phyloP scores from a whole-genome alignment of 768 basidiomycete species.

The Filobasidium wieringae region DNA sequence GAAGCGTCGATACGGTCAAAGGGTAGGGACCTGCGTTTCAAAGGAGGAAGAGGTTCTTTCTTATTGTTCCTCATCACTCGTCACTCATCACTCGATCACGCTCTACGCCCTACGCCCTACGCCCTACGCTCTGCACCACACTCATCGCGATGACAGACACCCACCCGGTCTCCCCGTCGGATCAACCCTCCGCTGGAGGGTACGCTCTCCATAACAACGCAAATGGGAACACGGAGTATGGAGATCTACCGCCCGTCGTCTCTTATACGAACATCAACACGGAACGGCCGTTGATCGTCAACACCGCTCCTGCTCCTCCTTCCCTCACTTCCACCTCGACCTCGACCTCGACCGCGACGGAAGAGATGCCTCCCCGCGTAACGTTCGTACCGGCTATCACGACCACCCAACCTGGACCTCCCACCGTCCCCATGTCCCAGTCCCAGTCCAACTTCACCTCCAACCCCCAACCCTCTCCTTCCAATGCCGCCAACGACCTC shows the following conservation, averaged over 20 bases:
- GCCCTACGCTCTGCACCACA: no score
- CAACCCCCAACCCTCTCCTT: background rate
- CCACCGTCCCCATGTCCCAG: background rate
- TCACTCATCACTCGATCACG: no score
- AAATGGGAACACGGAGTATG: no score
- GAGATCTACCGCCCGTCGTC: background rate
- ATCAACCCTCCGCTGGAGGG: no score
- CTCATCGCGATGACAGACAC: no score
- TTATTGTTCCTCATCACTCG: no score
- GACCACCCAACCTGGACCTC: background rate
- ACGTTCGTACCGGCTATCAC: background rate
- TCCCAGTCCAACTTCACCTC: background rate
- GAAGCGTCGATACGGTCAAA: no score
- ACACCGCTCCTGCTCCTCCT: background rate
- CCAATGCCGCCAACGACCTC: background rate
- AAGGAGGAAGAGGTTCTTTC: no score
- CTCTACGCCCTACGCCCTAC: no score
- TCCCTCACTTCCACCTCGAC: background rate
- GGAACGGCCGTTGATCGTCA: background rate
- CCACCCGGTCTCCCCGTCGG: no score
- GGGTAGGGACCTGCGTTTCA: no score
- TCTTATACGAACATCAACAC: background rate
- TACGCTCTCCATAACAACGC: no score
- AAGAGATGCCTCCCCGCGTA: background rate
- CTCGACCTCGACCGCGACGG: background rate